phyloP scores from a whole-genome alignment of 2,329 filamentous ascomycete genomes.

The Colletotrichum spaethianum region DNA sequence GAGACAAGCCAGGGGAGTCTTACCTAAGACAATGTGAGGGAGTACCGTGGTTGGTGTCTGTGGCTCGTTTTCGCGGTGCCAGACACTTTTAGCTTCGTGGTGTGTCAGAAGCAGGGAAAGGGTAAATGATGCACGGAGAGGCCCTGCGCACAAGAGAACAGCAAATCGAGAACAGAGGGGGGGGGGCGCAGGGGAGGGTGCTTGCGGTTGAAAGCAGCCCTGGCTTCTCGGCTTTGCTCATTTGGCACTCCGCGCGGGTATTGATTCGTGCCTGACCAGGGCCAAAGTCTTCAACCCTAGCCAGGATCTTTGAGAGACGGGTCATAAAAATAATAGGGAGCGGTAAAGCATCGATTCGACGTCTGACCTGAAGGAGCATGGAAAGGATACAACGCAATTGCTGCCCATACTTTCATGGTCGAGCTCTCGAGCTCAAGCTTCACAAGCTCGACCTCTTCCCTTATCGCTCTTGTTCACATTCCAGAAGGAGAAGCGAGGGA shows the following conservation, averaged over 20 bases:
- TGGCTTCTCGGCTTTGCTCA: conserved; percentile 33
- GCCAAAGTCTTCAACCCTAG: not conserved
- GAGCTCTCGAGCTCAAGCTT: not conserved
- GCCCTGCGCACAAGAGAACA: not conserved
- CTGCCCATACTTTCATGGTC: not conserved
- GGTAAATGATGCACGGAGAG: not conserved
- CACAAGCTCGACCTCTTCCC: not conserved
- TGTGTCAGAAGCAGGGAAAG: conserved; percentile 12
- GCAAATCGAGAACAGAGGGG: not conserved
- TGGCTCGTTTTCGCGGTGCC: conserved; percentile 27
- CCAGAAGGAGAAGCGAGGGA: not conserved
- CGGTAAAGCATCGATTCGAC: not conserved
- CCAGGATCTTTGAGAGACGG: not conserved
- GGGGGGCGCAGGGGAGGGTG: not conserved
- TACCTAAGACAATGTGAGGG: not conserved
- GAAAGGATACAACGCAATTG: not conserved
- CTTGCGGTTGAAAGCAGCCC: not conserved
- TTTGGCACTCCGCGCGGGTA: conserved; percentile 36
- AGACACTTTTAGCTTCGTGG: conserved; percentile 6
- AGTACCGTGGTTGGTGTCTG: conserved; percentile 10
- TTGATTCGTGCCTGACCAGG: conserved; percentile 37
- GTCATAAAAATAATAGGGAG: not conserved
- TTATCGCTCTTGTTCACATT: not conserved
- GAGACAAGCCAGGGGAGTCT: not conserved
- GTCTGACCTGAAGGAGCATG: not conserved